Base-by-base conservation (phyloP, 441 rosid genomes). In the Jatropha podagrica region DNA sequence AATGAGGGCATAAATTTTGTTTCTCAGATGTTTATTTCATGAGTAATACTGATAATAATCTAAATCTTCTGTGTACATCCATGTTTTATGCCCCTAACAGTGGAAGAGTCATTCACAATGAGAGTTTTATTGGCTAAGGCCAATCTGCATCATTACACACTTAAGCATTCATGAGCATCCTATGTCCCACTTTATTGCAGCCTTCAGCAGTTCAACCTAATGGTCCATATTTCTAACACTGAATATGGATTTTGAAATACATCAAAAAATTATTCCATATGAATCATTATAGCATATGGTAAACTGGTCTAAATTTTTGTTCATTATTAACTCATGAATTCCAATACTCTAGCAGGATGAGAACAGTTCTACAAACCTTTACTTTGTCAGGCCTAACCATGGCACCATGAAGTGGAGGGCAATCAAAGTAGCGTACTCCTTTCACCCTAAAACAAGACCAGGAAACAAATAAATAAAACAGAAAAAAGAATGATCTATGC, bases 341-440 rank as follows among this genome's bases (percentile, higher is more conserved):
- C 20, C 32, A 60, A 20, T 51, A 62, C 23, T 58, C n/a, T 56
- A 41, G 40, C 42, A 74, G 23, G 20, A 48, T 15, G 13, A 40
- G 68, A 63, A 18, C 54, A 7, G 67, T 61, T 41, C 55, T 60
- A 60, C 79, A 55, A 60, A 82, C 85, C 81, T 82, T 82, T 40
- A 82, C 80, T 82, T 79, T 82, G 70, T 82, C 79, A 26, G 82
- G 81, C 78, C 82, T 79, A 46, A 79, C 68, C 80, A 82, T 79
- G 15, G 67, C 80, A 74, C 85, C 85, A 48, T 76, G 82, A 37
- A 73, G 85, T 12, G 72, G 77, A 38, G 82, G 76, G 66, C 78
- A 82, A 4, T 79, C 77, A 32, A 79, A 79, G 49, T 73, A 82
- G 60, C 81, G 72, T 14, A 67, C 62, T 54, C 85, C 85, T 67